Evolutionary conservation across 2,329 filamentous ascomycete species (phyloP).

Genomic region (Westerdykella ornata): DNA sequence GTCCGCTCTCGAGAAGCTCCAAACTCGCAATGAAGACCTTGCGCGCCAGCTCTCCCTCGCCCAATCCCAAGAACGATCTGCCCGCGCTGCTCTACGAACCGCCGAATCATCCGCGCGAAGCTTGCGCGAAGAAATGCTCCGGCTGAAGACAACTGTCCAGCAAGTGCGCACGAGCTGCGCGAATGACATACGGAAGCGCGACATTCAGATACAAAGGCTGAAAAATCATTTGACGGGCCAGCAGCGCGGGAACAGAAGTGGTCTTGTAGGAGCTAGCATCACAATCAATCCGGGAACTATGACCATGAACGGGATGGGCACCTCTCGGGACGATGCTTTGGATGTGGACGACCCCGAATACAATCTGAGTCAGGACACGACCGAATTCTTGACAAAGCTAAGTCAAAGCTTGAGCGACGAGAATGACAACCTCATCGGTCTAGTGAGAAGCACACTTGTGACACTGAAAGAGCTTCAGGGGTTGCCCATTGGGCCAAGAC

Average conservation of each 20-base stretch:
- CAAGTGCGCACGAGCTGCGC: slow-evolving; percentile 83
- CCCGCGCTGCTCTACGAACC: slow-evolving; percentile 62
- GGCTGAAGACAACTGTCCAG: slow-evolving; percentile 69
- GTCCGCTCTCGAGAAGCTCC: slow-evolving; percentile 56
- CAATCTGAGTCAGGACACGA: slow-evolving; percentile 77
- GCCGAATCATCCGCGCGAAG: slow-evolving; percentile 67
- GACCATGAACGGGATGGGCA: slow-evolving; percentile 17
- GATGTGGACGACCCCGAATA: slow-evolving; percentile 53
- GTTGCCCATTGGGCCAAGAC: slow-evolving; percentile 36
- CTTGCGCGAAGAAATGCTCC: slow-evolving; percentile 77
- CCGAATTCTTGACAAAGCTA: slow-evolving; percentile 78
- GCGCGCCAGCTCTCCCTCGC: slow-evolving; percentile 51
- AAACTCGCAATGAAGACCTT: slow-evolving; percentile 51
- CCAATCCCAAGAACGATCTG: slow-evolving; percentile 64
- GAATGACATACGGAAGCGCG: slow-evolving; percentile 84
- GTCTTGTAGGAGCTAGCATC: slow-evolving; percentile 44
- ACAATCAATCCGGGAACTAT: slow-evolving; percentile 38
- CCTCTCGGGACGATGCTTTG: slow-evolving; percentile 50
- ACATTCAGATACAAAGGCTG: slow-evolving; percentile 78
- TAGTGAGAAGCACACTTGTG: slow-evolving; percentile 64
- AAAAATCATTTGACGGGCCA: slow-evolving; percentile 76
- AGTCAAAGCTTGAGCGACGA: slow-evolving; percentile 82
- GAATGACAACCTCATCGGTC: slow-evolving; percentile 71
- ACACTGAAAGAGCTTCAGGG: slow-evolving; percentile 62
- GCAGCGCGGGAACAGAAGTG: slow-evolving; percentile 44